These are phyloP conservation scores for Monosporascus sp. DNA, from an alignment of 2,329 filamentous ascomycete genomes.

Conservation along the genomic window DNA sequence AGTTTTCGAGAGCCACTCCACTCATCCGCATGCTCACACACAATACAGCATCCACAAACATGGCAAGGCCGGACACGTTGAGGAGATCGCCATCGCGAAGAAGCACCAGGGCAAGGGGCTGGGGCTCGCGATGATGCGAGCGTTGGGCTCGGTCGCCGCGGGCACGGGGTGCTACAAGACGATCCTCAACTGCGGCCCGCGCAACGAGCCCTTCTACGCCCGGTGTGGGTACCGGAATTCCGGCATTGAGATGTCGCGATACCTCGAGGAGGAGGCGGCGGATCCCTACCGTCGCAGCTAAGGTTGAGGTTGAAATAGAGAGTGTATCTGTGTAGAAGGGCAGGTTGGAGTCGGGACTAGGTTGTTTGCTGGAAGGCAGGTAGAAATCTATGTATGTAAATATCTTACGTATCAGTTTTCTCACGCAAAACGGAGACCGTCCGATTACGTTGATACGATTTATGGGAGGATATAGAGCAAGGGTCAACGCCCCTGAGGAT, in stretches of 20 bases:
- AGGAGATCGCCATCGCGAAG: slow-evolving; percentile 76
- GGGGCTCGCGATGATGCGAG: slow-evolving; percentile 70
- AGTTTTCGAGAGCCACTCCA: background rate
- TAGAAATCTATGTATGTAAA: no score
- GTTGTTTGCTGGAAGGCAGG: no score
- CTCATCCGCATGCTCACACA: slow-evolving; percentile 3
- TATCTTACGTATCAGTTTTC: no score
- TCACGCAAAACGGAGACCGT: no score
- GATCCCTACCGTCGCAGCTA: slow-evolving; percentile 22
- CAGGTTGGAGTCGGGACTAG: no score
- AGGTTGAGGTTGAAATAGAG: background rate
- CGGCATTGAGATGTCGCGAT: slow-evolving; percentile 26
- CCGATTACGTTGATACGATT: no score
- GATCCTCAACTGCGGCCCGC: slow-evolving; percentile 73
- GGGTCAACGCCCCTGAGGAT: no score
- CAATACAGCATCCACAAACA: slow-evolving; percentile 58
- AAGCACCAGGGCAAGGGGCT: slow-evolving; percentile 79
- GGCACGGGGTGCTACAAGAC: slow-evolving; percentile 76
- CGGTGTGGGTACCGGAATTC: slow-evolving; percentile 26
- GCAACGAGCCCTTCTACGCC: slow-evolving; percentile 72
- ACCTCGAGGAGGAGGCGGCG: slow-evolving; percentile 17
- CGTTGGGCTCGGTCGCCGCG: slow-evolving; percentile 66
- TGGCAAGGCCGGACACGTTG: slow-evolving; percentile 70
- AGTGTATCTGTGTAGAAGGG: no score
- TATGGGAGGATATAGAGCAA: no score